Conservation (phyloP, 2,329 filamentous ascomycete genomes). For the Pseudocercospora ulei region DNA sequence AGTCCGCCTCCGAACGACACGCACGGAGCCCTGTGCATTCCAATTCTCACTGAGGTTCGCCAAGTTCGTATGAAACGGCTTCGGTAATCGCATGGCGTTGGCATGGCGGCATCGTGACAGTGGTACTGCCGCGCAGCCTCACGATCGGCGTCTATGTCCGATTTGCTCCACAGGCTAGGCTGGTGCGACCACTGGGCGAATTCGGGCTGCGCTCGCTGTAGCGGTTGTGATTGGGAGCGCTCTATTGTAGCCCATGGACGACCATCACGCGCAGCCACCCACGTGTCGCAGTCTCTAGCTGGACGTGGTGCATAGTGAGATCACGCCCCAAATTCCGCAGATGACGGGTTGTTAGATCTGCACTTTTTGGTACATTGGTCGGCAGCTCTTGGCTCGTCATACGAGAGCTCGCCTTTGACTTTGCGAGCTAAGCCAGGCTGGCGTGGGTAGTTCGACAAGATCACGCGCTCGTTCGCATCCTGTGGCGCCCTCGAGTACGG, state of each 20-base stretch:
- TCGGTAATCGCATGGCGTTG: too few species aligned
- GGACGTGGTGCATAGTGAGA: too few species aligned
- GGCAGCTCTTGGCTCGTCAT: conserved; percentile 9
- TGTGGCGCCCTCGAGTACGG: conserved; percentile 8
- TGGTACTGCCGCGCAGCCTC: too few species aligned
- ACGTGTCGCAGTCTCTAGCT: conserved; percentile 8
- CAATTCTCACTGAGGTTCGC: too few species aligned
- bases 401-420: conserved; percentile 1
- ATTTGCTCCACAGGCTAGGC: conserved; percentile 1
- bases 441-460: conserved; percentile 2
- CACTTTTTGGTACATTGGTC: conserved; percentile 2
- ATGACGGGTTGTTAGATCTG: background rate
- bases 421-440: background rate
- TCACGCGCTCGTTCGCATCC: conserved; percentile 3
- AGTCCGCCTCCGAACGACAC: too few species aligned
- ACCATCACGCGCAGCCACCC: conserved; percentile 13
- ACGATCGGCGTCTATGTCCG: background rate
- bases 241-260: conserved; percentile 12
- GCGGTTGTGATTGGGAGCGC: background rate
- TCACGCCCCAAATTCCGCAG: too few species aligned
- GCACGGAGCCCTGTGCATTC: too few species aligned
- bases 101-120: too few species aligned
- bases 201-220: background rate
- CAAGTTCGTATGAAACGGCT: too few species aligned
- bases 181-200: background rate